Base-by-base conservation (phyloP, 2,329 filamentous ascomycete genomes). In the Sarocladiaceae sp. region DNA sequence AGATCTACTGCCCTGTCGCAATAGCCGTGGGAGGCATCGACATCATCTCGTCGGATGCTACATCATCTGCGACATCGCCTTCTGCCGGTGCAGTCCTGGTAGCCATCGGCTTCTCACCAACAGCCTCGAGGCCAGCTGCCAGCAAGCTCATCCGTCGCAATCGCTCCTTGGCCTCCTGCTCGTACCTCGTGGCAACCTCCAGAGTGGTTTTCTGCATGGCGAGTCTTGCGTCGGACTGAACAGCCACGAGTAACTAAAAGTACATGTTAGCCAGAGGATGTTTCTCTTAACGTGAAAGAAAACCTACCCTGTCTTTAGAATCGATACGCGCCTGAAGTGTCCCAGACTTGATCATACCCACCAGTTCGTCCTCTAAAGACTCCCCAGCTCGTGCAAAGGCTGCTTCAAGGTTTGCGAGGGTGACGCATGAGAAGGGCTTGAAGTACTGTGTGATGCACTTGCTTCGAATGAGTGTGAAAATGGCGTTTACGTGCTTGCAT, bases 361-460 rank as follows among this genome's bases (percentile, higher is more conserved):
- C 76, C 24, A 97, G 71, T 63, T 98, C 93, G 19, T 73, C 67
- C 55, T 89, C 82, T 37, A 91, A 80, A 3, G 76, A 73, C 49
- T 73, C 67, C 3, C 76, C 76, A 1, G 78, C 68, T 2, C 73
- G 68, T 0, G 80, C 81, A 62, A 98, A 97, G 2, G 87, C 83
- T 27, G 76, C 71, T 7, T 85, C 80, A 70, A 98, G 79, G 48
- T 81, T 88, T 16, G 83, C 75, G 4, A 97, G 71, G 0, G 85
- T 90, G 49, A 96, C 88, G 52, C 83, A 83, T 33, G 85, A 94
- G 63, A 95, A 98, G 0, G 93, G 90, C 19, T 88, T 75, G 55
- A 95, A 85, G 65, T 96, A 97, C 58, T 95, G 88, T 19, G 90
- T 79, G 47, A 98, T 96, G 56, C 90, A 91, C 68, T 96, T 96